Evolutionary conservation across 2,329 filamentous ascomycete species (phyloP), one percentile per base, ranked within the genome.

Genomic region (Emericellopsis cladophorae): DNA sequence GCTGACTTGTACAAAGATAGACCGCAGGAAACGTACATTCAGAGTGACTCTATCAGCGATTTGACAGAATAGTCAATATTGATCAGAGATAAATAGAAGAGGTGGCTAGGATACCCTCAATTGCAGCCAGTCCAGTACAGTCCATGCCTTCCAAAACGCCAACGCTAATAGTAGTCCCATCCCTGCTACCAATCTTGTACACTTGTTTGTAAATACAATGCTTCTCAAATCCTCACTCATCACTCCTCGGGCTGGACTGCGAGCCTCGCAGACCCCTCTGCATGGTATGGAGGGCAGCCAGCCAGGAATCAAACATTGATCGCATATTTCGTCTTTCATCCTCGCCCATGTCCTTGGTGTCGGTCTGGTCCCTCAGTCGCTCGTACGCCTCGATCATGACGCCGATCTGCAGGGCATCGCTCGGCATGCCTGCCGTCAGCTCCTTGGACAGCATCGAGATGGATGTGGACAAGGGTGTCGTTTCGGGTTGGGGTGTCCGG

Each of bases 301-400:
- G 51, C 72, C 72, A 76, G 42, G 60, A 61, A 41, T 70, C 65
- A 36, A 76, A 67, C 56, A 70, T 67, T 16, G 49, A 49, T 6
- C 46, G 47, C 18, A 55, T 53, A 14, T 50, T 51, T 29, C 44
- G 40, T 26, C 47, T 44, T 45, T 65, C 58, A 12, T 64, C 45
- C 2, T 61, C 52, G 1, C 47, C 46, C 26, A 54, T 45, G 42
- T 59, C 55, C 49, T 56, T 57, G 2, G 52, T 56, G 1, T 56
- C 49, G 1, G 75, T 50, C 48, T 64, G 62, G 35, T 73, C 66
- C 14, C 68, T 59, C 42, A 76, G 54, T 44, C 61, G 61, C 58
- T 76, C 71, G 48, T 76, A 76, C 3, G 72, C 71, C 48, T 75
- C 72, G 39, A 76, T 76, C 72, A 76, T 75, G 35, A 70, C 61